Conservation (phyloP, 2,329 filamentous ascomycete species). For the Fusarium falciforme region DNA sequence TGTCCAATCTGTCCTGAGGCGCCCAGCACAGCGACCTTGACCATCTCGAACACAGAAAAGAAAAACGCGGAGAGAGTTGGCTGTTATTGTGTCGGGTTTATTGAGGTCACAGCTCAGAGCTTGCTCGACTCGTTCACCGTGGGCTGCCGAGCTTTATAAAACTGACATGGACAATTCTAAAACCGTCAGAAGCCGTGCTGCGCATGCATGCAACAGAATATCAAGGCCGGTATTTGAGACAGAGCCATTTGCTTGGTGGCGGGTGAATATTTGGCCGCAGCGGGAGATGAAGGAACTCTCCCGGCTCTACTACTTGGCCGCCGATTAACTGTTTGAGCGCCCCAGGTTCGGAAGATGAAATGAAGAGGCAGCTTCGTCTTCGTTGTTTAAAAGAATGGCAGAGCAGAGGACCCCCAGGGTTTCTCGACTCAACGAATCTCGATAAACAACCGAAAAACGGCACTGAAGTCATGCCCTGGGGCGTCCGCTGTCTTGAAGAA, state of each 20-base stretch:
- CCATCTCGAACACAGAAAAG: background rate
- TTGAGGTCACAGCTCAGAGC: background rate
- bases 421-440: background rate
- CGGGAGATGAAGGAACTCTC: background rate
- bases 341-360: background rate
- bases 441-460: background rate
- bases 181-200: background rate
- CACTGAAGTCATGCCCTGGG: background rate
- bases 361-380: background rate
- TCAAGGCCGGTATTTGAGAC: background rate
- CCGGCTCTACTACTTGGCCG: background rate
- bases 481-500: background rate
- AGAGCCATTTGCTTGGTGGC: background rate
- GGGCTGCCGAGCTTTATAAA: background rate
- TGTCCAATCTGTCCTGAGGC: slow-evolving; percentile 11
- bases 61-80: background rate
- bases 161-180: background rate
- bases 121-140: background rate
- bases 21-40: slow-evolving; percentile 7
- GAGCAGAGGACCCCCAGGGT: background rate
- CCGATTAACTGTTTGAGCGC: background rate
- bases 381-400: background rate
- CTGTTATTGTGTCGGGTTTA: background rate
- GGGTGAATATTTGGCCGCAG: background rate
- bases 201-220: background rate